A percentile compares a stretch with the other conserved stretches of the same genome.
Conservation (phyloP, 2,329 filamentous ascomycete species). For the Alternaria ventricosa region DNA sequence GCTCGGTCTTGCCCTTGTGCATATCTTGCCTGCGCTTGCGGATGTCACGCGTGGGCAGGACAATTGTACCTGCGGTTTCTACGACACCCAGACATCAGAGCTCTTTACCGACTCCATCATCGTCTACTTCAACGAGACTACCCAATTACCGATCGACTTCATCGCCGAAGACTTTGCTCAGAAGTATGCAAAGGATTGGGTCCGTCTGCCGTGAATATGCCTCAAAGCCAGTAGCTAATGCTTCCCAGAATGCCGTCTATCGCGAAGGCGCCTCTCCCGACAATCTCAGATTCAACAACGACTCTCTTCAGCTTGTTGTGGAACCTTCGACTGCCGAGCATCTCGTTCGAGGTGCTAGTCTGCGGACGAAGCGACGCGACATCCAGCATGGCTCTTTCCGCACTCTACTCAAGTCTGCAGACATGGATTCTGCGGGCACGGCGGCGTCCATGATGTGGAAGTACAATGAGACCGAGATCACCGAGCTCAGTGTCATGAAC, state of each 20-base stretch:
- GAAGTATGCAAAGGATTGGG: slow-evolving; percentile 56
- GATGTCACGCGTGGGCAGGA: slow-evolving; percentile 24
- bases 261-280: slow-evolving; percentile 51
- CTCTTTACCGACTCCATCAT: slow-evolving; percentile 58
- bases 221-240: not conserved
- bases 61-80: slow-evolving; percentile 57
- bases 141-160: slow-evolving; percentile 46
- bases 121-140: slow-evolving; percentile 60
- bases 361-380: slow-evolving; percentile 54
- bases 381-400: slow-evolving; percentile 58
- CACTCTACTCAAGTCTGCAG: slow-evolving; percentile 51
- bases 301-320: slow-evolving; percentile 46
- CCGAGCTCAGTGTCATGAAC: slow-evolving; percentile 56
- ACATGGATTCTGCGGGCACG: slow-evolving; percentile 46
- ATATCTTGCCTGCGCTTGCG: slow-evolving; percentile 19
- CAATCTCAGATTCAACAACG: slow-evolving; percentile 49
- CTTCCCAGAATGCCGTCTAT: slow-evolving; percentile 47
- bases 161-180: slow-evolving; percentile 51
- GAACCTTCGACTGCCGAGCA: slow-evolving; percentile 45
- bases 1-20: slow-evolving; percentile 21
- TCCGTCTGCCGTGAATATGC: not conserved
- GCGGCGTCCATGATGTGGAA: slow-evolving; percentile 56
- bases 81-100: slow-evolving; percentile 47
- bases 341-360: slow-evolving; percentile 53
- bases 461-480: slow-evolving; percentile 54